Evolutionary conservation across 2,329 filamentous ascomycete genomes (phyloP).

Genomic region (Colletotrichum eleusines): DNA sequence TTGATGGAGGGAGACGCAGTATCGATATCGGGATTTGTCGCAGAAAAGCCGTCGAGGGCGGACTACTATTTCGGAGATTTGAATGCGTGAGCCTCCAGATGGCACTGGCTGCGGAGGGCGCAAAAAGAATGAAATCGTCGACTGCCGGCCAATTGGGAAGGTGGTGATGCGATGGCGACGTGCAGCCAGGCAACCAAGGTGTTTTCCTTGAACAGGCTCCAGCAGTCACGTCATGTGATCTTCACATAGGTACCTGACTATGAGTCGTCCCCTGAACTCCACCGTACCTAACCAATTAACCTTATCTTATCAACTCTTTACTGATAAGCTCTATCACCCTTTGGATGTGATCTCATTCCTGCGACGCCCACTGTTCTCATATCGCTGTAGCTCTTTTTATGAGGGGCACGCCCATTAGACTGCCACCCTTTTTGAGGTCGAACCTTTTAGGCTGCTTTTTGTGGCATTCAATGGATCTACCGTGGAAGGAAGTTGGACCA

Average conservation of each 20-base stretch:
- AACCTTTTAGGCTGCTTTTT: background rate
- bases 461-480: background rate
- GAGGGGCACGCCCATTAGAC: background rate
- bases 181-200: constrained; percentile 30
- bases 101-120: constrained; percentile 3
- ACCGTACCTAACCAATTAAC: constrained; percentile 9
- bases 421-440: background rate
- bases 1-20: constrained; percentile 7
- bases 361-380: background rate
- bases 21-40: constrained; percentile 11
- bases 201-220: constrained; percentile 35
- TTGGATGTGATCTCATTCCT: background rate
- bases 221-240: constrained; percentile 28
- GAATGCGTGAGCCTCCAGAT: background rate
- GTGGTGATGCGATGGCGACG: constrained; percentile 31
- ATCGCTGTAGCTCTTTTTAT: background rate
- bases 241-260: no score
- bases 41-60: background rate
- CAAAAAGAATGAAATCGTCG: constrained; percentile 4
- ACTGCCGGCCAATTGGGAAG: constrained; percentile 2
- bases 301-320: constrained; percentile 28
- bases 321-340: background rate
- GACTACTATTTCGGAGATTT: background rate
- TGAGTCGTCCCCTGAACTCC: background rate
- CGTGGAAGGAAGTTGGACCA: background rate